Conservation (phyloP, 2,329 filamentous ascomycete genomes). For the Cladophialophora bantiana region DNA sequence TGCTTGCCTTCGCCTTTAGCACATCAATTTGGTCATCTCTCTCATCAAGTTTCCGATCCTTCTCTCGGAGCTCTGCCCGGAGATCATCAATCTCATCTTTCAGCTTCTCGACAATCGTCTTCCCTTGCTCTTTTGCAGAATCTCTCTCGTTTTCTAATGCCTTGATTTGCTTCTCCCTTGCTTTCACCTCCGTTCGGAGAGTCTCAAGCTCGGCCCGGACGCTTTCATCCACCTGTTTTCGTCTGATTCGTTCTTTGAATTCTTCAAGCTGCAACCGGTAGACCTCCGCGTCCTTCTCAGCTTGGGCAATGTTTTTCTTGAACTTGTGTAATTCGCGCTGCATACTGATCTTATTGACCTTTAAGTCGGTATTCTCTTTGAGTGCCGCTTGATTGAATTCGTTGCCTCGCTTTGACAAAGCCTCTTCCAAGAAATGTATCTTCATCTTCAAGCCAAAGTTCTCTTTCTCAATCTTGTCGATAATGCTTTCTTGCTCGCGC, state of each 20-base stretch:
- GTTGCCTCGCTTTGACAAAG: conserved; percentile 82
- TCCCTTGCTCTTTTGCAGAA: conserved; percentile 61
- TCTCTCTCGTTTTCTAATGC: conserved; percentile 67
- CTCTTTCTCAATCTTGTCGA: conserved; percentile 96
- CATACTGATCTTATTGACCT: conserved; percentile 90
- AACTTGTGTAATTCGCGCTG: conserved; percentile 84
- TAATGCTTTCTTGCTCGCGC: conserved; percentile 89
- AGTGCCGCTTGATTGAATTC: conserved; percentile 88
- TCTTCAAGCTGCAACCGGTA: conserved; percentile 83
- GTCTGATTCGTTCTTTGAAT: conserved; percentile 80
- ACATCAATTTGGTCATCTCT: conserved; percentile 77
- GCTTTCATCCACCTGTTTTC: conserved; percentile 74
- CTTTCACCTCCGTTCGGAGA: conserved; percentile 58
- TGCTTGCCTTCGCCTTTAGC: conserved; percentile 59
- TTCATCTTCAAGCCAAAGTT: conserved; percentile 97
- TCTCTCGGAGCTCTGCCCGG: conserved; percentile 76
- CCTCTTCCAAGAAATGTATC: conserved; percentile 95
- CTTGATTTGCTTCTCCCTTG: conserved; percentile 57
- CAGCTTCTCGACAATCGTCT: conserved; percentile 68
- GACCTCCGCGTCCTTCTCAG: conserved; percentile 84
- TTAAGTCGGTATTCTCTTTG: conserved; percentile 94
- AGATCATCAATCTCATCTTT: conserved; percentile 77
- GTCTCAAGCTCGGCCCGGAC: conserved; percentile 67
- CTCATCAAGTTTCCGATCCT: conserved; percentile 74
- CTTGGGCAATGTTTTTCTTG: conserved; percentile 80